These are phyloP conservation scores for Perkinsela sp. DNA, from an alignment of 208 protist species.

Conservation along the genomic window DNA sequence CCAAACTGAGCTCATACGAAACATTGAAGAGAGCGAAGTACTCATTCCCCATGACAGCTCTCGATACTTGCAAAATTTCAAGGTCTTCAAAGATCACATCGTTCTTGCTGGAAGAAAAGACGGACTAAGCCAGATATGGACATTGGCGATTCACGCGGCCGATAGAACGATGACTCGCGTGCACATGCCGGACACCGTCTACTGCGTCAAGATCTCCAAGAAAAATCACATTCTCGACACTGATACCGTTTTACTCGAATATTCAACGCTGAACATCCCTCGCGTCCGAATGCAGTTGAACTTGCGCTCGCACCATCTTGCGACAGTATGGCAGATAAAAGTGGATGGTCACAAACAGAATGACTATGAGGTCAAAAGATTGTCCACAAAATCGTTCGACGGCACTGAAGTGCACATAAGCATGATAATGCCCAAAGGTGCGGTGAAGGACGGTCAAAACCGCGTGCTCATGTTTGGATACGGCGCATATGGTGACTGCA, in stretches of 20 bases:
- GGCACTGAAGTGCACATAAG: constrained; percentile 29
- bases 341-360: constrained; percentile 26
- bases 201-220: constrained; percentile 13
- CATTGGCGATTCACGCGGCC: constrained; percentile 12
- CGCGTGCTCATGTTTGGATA: constrained; percentile 62
- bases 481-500: constrained; percentile 48
- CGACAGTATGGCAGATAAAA: constrained; percentile 27
- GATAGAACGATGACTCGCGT: constrained; percentile 15
- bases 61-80: constrained; percentile 15
- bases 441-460: constrained; percentile 24
- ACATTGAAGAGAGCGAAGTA: constrained; percentile 17
- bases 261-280: constrained; percentile 43
- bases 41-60: constrained; percentile 17
- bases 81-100: constrained; percentile 18
- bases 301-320: constrained; percentile 9
- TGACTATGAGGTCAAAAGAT: constrained; percentile 31
- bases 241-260: constrained; percentile 22
- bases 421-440: constrained; percentile 30
- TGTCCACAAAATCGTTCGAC: constrained; percentile 36
- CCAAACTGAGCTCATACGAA: no score
- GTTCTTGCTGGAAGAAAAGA: constrained; percentile 22
- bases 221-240: constrained; percentile 37
- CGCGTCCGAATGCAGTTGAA: constrained; percentile 33
- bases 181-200: constrained; percentile 31
- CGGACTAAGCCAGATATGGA: constrained; percentile 41